Conservation (phyloP, 139 green algal genomes). For the Spirogloea muscicola region DNA sequence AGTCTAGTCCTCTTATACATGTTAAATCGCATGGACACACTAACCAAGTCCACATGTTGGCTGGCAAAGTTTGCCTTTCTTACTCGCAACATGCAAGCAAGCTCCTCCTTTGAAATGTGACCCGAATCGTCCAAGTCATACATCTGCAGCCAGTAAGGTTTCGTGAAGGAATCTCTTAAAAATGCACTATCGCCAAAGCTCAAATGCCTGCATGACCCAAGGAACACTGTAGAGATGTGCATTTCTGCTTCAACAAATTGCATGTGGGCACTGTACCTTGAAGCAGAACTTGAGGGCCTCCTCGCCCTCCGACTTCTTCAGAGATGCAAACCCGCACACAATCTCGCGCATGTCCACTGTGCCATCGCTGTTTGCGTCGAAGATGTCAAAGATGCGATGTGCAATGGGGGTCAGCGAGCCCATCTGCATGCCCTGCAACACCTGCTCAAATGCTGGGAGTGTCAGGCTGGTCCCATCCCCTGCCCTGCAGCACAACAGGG, state of each 20-base stretch:
- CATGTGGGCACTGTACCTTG: conserved; percentile 18
- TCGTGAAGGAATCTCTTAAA: too few species aligned
- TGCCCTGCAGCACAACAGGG: conserved; percentile 20
- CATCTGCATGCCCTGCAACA: conserved; percentile 40
- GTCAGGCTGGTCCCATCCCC: conserved; percentile 32
- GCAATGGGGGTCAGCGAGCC: conserved; percentile 24
- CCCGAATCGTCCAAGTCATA: conserved; percentile 31
- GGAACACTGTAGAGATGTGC: background rate
- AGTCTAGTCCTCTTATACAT: background rate
- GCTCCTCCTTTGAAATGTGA: conserved; percentile 29
- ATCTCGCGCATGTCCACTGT: conserved; percentile 48
- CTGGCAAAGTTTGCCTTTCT: background rate
- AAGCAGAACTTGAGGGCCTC: conserved; percentile 41
- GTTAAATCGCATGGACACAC: background rate
- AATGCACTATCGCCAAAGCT: too few species aligned
- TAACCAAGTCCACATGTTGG: background rate
- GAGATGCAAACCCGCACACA: conserved; percentile 38
- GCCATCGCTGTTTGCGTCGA: conserved; percentile 46
- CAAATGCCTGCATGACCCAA: background rate
- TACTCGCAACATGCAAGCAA: conserved; percentile 23
- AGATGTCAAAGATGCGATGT: conserved; percentile 42
- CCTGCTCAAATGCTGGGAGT: conserved; percentile 41
- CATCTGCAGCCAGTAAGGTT: conserved; percentile 13
- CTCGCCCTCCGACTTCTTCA: conserved; percentile 34
- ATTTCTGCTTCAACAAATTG: background rate